Base-by-base conservation (phyloP, 352 stramenopile genomes). In the Nothophytophthora sp. region DNA sequence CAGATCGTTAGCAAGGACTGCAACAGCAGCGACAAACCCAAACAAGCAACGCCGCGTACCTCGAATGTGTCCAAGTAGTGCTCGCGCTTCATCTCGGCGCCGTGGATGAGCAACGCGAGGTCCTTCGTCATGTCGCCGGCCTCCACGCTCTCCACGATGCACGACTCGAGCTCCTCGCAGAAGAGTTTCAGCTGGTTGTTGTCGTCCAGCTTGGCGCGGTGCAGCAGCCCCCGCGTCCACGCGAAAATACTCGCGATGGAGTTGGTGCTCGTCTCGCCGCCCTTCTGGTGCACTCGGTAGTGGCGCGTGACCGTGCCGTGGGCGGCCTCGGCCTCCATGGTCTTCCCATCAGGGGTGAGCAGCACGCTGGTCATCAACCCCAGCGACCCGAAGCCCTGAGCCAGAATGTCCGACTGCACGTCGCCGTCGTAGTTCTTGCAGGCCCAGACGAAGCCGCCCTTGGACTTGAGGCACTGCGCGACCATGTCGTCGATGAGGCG, bases 341-440 rank as follows among this genome's bases (percentile, higher is more conserved):
- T 88, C 67, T 87, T 92, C 50, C 82, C 82, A 74, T 92, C 82
- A 25, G 79, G 79, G 7, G 74, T 69, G 19, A 91, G 53, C 11
- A 92, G 69, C 46, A 92, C 82, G 20, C 51, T 75, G 41, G 81
- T 92, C 81, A 92, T 92, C 8, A 92, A 60, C 34, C 81, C 81
- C 25, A 92, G 76, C 47, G 76, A 90, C 24, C 81, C 81, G 59
- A 87, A 92, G 25, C 79, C 81, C 65, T 92, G 81, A 5, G 81
- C 81, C 15, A 92, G 69, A 55, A 87, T 90, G 59, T 92, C 81
- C 36, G 71, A 87, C 67, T 87, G 75, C 35, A 92, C 79, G 52
- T 92, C 81, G 46, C 81, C 81, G 50, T 92, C 81, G 61, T 92
- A 92, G 69, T 92, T 92, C 71, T 92, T 92, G 72, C 74, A 86